phyloP scores from a whole-genome alignment of 495 filamentous ascomycete genomes.

The Penicillium verhagenii region DNA sequence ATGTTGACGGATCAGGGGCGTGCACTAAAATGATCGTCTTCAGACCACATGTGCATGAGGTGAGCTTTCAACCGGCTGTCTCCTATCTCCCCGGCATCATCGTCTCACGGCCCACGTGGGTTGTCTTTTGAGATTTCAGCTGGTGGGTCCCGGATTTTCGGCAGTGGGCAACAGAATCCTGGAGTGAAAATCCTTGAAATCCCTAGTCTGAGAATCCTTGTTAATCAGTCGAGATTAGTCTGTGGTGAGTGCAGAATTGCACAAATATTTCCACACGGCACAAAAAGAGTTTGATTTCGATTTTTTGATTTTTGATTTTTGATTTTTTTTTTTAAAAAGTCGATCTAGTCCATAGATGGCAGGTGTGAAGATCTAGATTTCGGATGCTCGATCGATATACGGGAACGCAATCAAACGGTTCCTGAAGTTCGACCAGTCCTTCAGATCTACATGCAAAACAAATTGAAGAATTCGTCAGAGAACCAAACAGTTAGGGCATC shows the following conservation, averaged over 20 bases:
- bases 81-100: background rate
- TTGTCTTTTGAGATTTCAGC: background rate
- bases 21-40: background rate
- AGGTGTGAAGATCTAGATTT: conserved; percentile 3
- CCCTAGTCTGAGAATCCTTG: background rate
- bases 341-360: background rate
- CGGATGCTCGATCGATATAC: background rate
- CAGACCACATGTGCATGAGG: background rate
- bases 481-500: conserved; percentile 1
- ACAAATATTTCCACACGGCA: background rate
- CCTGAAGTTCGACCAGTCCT: background rate
- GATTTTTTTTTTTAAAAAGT: background rate
- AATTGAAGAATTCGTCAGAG: conserved; percentile 10
- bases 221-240: background rate
- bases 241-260: background rate
- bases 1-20: background rate
- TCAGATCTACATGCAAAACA: background rate
- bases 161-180: background rate
- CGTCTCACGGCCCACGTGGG: background rate
- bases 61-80: background rate
- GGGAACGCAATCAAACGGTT: background rate
- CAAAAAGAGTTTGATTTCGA: too few relatives aligned
- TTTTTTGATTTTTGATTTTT: too few relatives aligned
- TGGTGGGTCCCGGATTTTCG: background rate
- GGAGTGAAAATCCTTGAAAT: background rate